Evolutionary conservation across 116 monocot species (phyloP).

Genomic region (Dioscorea cayenensis): DNA sequence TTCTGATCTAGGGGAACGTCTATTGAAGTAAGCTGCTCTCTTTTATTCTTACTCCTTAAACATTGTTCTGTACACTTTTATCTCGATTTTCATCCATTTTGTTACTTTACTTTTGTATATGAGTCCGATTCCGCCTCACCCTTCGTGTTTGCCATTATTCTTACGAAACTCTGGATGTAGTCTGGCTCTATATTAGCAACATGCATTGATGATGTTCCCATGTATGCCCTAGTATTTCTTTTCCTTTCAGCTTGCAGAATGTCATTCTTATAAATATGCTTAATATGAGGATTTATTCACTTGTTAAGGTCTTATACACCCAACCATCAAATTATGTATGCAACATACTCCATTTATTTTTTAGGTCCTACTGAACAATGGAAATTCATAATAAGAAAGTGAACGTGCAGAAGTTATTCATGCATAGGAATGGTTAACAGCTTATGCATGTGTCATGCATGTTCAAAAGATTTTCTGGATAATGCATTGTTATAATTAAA

Average conservation of each 20-base stretch:
- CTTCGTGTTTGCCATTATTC: background rate
- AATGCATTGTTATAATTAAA: background rate
- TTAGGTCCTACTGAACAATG: background rate
- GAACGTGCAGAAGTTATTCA: background rate
- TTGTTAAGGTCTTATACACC: too few relatives aligned
- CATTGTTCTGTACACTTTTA: background rate
- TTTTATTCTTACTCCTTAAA: background rate
- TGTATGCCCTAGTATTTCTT: too few relatives aligned
- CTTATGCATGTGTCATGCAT: background rate
- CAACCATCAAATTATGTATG: background rate
- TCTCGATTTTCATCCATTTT: background rate
- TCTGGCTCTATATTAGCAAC: too few relatives aligned
- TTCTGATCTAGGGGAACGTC: conserved; percentile 32
- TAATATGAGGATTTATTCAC: too few relatives aligned
- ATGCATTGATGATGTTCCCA: too few relatives aligned
- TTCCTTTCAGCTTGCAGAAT: too few relatives aligned
- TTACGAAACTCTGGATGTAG: background rate
- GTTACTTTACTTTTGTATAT: background rate
- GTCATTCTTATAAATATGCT: too few relatives aligned
- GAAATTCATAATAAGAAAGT: background rate
- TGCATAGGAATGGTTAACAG: too few relatives aligned
- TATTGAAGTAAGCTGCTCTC: conserved; percentile 43
- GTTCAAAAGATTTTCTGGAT: background rate
- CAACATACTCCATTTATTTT: background rate
- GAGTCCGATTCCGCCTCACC: background rate